phyloP scores from a whole-genome alignment of 208 protist genomes.

The Trichomonas gallinae region DNA sequence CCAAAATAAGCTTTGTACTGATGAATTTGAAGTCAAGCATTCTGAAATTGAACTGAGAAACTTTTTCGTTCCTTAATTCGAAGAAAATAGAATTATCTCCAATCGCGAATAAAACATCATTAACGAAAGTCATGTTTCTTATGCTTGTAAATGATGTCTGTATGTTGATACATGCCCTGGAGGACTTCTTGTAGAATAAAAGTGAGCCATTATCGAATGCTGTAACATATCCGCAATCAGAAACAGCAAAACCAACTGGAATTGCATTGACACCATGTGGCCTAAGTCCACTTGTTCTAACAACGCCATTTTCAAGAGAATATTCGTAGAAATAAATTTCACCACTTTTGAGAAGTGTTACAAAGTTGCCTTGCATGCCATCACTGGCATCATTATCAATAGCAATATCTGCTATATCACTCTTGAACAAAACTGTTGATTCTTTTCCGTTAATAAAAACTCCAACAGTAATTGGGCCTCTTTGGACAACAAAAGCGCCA shows the following conservation, averaged over 20 bases:
- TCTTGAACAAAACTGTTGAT: neutral
- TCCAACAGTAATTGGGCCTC: neutral
- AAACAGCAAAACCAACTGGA: neutral
- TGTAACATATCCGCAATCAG: neutral
- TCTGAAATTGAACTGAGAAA: neutral
- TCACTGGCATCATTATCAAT: neutral
- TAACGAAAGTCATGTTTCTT: neutral
- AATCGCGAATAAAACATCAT: neutral
- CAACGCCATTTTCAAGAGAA: neutral
- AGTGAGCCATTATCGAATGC: neutral
- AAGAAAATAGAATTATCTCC: neutral
- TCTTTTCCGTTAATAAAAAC: constrained; percentile 11
- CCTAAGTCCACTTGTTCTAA: neutral
- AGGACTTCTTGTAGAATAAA: neutral
- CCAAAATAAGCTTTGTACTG: neutral
- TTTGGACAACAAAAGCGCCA: neutral
- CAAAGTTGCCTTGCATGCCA: neutral
- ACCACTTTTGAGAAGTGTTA: neutral
- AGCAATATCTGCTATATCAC: neutral
- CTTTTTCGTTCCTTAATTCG: neutral
- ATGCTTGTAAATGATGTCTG: neutral
- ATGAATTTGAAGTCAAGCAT: neutral
- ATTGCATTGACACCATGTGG: neutral
- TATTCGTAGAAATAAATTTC: neutral
- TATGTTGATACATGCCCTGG: too few relatives aligned